Base-by-base conservation (phyloP, 2,329 filamentous ascomycete genomes). In the Aspergillus eucalypticola region DNA sequence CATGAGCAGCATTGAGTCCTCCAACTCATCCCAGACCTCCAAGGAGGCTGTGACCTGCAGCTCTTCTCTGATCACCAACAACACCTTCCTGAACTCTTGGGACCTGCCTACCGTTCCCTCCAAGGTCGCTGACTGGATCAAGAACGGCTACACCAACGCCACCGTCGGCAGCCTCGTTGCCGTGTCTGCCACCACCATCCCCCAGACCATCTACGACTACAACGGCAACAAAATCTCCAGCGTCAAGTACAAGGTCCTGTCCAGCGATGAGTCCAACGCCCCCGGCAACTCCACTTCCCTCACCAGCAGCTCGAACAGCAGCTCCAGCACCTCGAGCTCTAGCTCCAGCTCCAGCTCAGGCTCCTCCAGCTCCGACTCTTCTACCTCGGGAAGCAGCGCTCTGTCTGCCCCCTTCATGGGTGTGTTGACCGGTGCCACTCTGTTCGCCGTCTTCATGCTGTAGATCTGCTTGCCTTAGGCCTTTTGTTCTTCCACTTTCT, bases 71-170 rank as follows among this genome's bases (percentile, higher is more conserved):
- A 93, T 97, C 78, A 83, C 81, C 64, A 78, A 83, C 61, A 63
- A 67, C 35, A 84, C 83, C 63, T 96, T 96, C 82, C 85, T 84
- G 76, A 88, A 80, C 75, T 89, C 91, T 82, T 98, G 96, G 80
- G 88, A 88, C 49, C 80, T 96, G 59, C 93, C 90, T 51, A 78
- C 71, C 3, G 81, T 86, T 5, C 92, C 92, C 11, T 80, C 84
- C 3, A 90, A 88, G 65, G 88, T 87, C 41, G 81, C 88, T 62
- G 82, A 84, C 49, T 82, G 96, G 70, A 94, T 97, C 72, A 82
- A 90, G 66, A 86, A 89, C 52, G 93, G 94, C 63, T 85, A 96
- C 61, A 79, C 76, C 52, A 85, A 84, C 64, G 84, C 87, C 58
- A 86, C 87, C 41, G 77, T 73, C 13, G 89, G 89, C 68, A 86